Percentiles rank a stretch among this genome's conserved stretches.
phyloP scores from a whole-genome alignment of 2,329 filamentous ascomycete genomes.

The Cercospora berteroae region DNA sequence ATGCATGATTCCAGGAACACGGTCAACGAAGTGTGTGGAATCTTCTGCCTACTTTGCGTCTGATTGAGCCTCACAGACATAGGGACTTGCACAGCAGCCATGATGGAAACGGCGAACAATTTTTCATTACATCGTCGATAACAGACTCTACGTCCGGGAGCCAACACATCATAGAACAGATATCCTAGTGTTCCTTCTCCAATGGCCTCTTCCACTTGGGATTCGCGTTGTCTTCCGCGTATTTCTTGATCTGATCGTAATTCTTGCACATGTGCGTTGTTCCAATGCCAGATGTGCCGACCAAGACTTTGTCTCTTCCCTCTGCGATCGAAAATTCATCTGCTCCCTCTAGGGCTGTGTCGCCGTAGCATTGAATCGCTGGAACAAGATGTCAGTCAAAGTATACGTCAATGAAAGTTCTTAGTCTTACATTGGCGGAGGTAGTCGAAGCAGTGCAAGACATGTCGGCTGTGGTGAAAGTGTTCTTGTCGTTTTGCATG shows the following conservation, averaged over 20 bases:
- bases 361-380: conserved; percentile 11
- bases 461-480: conserved; percentile 8
- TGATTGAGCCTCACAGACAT: no score
- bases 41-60: no score
- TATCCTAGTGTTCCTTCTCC: conserved; percentile 3
- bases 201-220: conserved; percentile 4
- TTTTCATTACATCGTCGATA: background rate
- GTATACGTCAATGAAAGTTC: no score
- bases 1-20: no score
- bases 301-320: conserved; percentile 1
- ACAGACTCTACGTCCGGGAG: background rate
- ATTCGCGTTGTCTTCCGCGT: conserved; percentile 10
- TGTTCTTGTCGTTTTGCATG: conserved; percentile 7
- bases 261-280: conserved; percentile 14
- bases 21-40: no score
- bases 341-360: background rate
- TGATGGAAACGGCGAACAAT: background rate
- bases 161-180: background rate
- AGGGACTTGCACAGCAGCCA: background rate
- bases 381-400: no score
- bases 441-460: conserved; percentile 19
- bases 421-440: conserved; percentile 1
- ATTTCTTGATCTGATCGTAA: conserved; percentile 8
- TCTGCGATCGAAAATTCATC: background rate
- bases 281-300: conserved; percentile 11